Evolutionary conservation across 2,329 filamentous ascomycete species (phyloP).

Genomic region (Leptographium procerum): DNA sequence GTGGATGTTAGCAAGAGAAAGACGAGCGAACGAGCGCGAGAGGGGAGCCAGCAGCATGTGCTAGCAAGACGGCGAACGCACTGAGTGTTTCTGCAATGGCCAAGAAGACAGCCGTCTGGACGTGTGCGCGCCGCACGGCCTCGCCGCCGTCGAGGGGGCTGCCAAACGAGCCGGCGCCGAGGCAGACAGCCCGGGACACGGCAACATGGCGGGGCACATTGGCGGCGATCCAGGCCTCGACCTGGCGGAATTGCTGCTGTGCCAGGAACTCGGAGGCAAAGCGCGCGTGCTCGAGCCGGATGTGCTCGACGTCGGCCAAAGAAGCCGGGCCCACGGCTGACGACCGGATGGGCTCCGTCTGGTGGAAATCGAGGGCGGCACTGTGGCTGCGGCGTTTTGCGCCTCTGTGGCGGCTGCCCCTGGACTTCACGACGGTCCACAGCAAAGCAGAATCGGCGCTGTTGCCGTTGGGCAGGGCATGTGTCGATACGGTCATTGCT

Average conservation of each 20-base stretch:
- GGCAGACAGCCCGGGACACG: constrained; percentile 35
- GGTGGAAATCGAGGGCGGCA: not conserved
- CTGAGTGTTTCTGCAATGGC: constrained; percentile 32
- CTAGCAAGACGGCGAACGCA: too few species aligned
- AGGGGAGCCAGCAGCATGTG: not conserved
- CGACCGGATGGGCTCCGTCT: not conserved
- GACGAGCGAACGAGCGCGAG: too few species aligned
- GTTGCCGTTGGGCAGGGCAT: not conserved
- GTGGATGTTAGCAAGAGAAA: not conserved
- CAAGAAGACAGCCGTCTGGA: constrained; percentile 43
- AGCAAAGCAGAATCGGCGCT: not conserved
- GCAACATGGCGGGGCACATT: constrained; percentile 12
- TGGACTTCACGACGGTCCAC: not conserved
- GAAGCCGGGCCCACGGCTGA: not conserved
- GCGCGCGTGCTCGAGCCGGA: constrained; percentile 16
- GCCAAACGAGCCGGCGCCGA: constrained; percentile 45
- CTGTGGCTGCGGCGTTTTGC: not conserved
- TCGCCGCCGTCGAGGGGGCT: constrained; percentile 36
- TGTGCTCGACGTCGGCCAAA: constrained; percentile 5
- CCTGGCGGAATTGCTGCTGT: constrained; percentile 17
- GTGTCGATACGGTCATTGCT: not conserved
- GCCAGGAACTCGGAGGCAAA: constrained; percentile 13
- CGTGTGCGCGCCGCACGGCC: constrained; percentile 32
- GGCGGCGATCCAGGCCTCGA: constrained; percentile 23
- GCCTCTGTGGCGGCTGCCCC: not conserved